phyloP scores from a whole-genome alignment of 345 rosid genomes.

The Rhizophora mangle region DNA sequence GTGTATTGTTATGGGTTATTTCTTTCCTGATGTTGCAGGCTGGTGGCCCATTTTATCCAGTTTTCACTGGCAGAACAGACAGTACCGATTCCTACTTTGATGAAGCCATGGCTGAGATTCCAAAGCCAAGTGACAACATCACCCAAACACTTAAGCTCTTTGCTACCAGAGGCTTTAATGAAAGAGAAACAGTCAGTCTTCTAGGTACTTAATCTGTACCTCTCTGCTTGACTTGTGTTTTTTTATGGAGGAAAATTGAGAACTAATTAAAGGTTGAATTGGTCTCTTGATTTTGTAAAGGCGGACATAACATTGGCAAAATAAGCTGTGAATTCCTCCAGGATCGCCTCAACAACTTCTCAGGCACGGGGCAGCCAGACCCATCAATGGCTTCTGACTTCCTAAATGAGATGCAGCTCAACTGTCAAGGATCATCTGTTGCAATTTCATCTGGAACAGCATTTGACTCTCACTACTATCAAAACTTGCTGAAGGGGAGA shows the following conservation, averaged over 20 bases:
- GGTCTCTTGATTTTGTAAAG: conserved; percentile 18
- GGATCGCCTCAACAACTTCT: conserved; percentile 37
- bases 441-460: conserved; percentile 35
- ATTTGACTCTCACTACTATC: conserved; percentile 41
- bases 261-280: not conserved
- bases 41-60: conserved; percentile 55
- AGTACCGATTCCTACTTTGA: conserved; percentile 35
- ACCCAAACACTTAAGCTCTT: conserved; percentile 33
- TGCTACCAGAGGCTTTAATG: conserved; percentile 36
- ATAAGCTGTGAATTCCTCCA: conserved; percentile 42
- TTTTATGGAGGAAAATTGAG: not conserved
- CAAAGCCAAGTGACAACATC: conserved; percentile 38
- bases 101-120: conserved; percentile 38
- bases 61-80: conserved; percentile 51
- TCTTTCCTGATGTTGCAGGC: conserved; percentile 28
- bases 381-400: conserved; percentile 36
- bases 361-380: conserved; percentile 42
- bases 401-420: conserved; percentile 28
- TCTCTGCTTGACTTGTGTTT: not conserved
- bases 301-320: conserved; percentile 46
- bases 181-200: conserved; percentile 48
- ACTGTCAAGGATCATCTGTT: conserved; percentile 23
- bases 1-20: not conserved
- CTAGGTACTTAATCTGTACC: conserved; percentile 27
- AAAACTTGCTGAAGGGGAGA: conserved; percentile 41